Percentiles rank a stretch among this genome's conserved stretches.
Evolutionary conservation across 2,329 filamentous ascomycete genomes (phyloP).

Genomic region (Beauveria rudraprayagi): DNA sequence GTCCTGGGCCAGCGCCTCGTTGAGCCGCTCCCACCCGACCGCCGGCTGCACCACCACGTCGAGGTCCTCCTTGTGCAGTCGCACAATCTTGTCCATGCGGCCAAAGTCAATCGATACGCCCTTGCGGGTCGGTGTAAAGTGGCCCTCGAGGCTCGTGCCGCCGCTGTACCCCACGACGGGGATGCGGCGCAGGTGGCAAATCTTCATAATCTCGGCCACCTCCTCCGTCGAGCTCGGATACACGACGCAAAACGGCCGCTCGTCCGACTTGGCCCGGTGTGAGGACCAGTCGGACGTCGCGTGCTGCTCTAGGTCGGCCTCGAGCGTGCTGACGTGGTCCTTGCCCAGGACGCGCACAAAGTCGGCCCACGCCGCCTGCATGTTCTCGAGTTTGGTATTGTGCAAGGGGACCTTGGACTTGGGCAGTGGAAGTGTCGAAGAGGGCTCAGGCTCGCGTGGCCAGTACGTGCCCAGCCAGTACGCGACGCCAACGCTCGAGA

Average conservation of each 20-base stretch:
- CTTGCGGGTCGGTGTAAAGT: slow-evolving; percentile 74
- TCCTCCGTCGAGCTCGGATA: slow-evolving; percentile 73
- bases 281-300: slow-evolving; percentile 56
- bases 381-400: slow-evolving; percentile 52
- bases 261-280: slow-evolving; percentile 39
- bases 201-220: slow-evolving; percentile 78
- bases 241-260: slow-evolving; percentile 61
- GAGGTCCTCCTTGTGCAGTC: slow-evolving; percentile 68
- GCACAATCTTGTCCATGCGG: slow-evolving; percentile 74
- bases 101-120: slow-evolving; percentile 82
- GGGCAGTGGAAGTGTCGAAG: slow-evolving; percentile 52
- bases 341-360: slow-evolving; percentile 56
- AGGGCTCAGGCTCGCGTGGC: slow-evolving; percentile 40
- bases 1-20: slow-evolving; percentile 64
- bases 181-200: slow-evolving; percentile 73
- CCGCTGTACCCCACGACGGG: slow-evolving; percentile 83
- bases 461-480: slow-evolving; percentile 54
- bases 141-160: slow-evolving; percentile 82
- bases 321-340: slow-evolving; percentile 55
- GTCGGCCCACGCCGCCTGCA: slow-evolving; percentile 64
- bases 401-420: slow-evolving; percentile 44
- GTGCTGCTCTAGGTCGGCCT: slow-evolving; percentile 48
- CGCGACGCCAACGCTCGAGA: slow-evolving; percentile 41
- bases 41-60: slow-evolving; percentile 74
- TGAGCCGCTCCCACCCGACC: slow-evolving; percentile 79